Evolutionary conservation across 169 alveolate genomes (phyloP), one percentile per base, ranked within the genome.

Genomic region (Babesia ovata): DNA sequence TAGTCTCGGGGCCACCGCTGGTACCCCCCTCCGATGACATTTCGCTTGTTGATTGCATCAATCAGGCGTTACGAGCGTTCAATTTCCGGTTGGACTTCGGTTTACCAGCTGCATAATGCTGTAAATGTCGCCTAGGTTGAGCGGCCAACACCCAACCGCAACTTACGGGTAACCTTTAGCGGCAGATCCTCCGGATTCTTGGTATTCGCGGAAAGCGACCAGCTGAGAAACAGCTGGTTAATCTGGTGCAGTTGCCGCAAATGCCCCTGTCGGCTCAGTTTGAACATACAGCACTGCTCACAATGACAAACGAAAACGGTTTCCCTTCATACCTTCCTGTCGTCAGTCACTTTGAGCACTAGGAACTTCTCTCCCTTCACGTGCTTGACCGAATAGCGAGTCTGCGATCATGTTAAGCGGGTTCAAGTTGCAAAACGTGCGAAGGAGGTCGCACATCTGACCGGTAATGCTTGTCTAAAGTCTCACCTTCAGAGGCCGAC

Each of bases 321-420:
- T 21, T 29, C 28, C 4, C 21, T 22, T 11, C 21, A 19, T 16
- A 81, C 88, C 88, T 81, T 74, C 49, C 58, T 16, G 57, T 81
- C 77, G 54, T 81, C 85, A 33, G 88, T 81, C 29, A 81, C 88
- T 67, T 81, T 81, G 16, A 81, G 63, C 44, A 72, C 73, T 2
- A 73, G 63, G 44, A 4, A 14, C 57, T 62, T 50, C 24, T 71
- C 70, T 7, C 85, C 88, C 52, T 81, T 81, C 26, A 72, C 62
- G 61, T 46, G 46, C 60, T 81, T 81, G 16, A 81, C 65, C 19
- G 72, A 67, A 69, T 81, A 81, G 19, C 71, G 57, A 22, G 88
- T 81, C 88, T 81, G 67, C 22, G 56, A 6, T 10, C 6, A 24
- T n/a, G 10, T 0, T 76, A 3, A 14, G 54, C n/a, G 16, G 14